phyloP scores from a whole-genome alignment of 208 protist species.

The Leishmania gerbilli region DNA sequence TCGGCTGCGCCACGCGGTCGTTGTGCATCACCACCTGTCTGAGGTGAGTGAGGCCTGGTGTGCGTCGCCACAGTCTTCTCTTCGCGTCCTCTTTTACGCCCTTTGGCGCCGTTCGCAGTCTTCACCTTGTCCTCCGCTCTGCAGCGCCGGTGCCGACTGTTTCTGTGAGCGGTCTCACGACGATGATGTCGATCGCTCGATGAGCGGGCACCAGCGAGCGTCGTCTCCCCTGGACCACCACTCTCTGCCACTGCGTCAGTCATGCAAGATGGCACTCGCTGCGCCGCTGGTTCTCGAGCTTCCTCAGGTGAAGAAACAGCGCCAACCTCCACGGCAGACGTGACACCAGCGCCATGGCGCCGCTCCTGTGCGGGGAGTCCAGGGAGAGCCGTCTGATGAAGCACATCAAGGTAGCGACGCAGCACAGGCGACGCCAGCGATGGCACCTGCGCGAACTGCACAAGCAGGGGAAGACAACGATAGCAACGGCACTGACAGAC shows the following conservation, averaged over 20 bases:
- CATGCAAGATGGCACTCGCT: neutral
- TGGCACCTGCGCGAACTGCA: constrained; percentile 39
- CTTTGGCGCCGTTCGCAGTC: neutral
- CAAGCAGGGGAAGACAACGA: constrained; percentile 22
- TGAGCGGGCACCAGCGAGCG: neutral
- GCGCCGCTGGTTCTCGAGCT: neutral
- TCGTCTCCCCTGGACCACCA: neutral
- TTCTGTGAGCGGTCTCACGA: neutral
- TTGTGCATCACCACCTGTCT: neutral
- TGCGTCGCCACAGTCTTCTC: neutral
- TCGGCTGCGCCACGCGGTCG: neutral
- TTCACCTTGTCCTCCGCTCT: neutral
- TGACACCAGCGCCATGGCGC: neutral
- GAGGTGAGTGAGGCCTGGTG: neutral
- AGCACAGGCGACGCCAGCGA: constrained; percentile 19
- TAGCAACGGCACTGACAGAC: constrained; percentile 12
- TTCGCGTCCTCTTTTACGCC: neutral
- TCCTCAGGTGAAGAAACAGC: neutral
- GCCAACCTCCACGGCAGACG: neutral
- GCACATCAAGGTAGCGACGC: constrained; percentile 21
- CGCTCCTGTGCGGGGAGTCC: constrained; percentile 2
- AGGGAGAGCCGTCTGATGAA: constrained; percentile 27
- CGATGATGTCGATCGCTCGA: neutral
- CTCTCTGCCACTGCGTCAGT: neutral
- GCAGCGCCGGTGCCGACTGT: neutral